Evolutionary conservation across 2,329 filamentous ascomycete species (phyloP), one percentile per base, ranked within the genome.

Genomic region (Orbilia quercus): DNA sequence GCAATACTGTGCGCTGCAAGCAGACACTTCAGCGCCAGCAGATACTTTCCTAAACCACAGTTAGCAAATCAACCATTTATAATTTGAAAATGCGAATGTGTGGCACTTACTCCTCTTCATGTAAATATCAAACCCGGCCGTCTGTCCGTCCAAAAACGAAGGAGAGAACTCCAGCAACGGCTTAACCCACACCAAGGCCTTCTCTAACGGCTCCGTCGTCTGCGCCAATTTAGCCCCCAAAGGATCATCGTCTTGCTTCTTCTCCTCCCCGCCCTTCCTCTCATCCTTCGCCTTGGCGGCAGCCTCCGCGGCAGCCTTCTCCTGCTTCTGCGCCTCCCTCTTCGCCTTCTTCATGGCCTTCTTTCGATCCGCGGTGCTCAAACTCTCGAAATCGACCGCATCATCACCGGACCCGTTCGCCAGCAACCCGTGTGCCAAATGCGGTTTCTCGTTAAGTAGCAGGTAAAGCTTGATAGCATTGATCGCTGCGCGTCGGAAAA

Each of bases 191-290:
- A 94, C 96, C 84, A 92, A 90, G 1, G 92, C 92, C 78, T 95
- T 92, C 51, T 88, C 89, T 47, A 99, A 82, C 7, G 95, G 94
- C 64, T 95, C 89, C 67, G 88, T 86, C 2, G 94, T 96, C 72
- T 90, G 87, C 16, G 91, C 87, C 67, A 98, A 84, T 80, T 91
- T 91, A 77, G 88, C 83, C 42, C 96, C 95, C 31, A 90, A 84
- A 23, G 95, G 94, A 81, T 99, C 95, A 18, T 91, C 87, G 77
- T 99, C 95, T 81, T 91, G 90, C 84, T 96, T 96, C 84, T 93
- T 95, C 7, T 84, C 82, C 72, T 89, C 90, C 23, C 22, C 84
- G 84, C 62, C 87, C 23, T 86, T 85, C 83, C 92, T 94, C 80
- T 96, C 92, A 5, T 92, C 91, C 76, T 96, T 92, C 75, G 90